Evolutionary conservation across 2,329 filamentous ascomycete genomes (phyloP).

Genomic region (Dendrostoma leiphaemia): DNA sequence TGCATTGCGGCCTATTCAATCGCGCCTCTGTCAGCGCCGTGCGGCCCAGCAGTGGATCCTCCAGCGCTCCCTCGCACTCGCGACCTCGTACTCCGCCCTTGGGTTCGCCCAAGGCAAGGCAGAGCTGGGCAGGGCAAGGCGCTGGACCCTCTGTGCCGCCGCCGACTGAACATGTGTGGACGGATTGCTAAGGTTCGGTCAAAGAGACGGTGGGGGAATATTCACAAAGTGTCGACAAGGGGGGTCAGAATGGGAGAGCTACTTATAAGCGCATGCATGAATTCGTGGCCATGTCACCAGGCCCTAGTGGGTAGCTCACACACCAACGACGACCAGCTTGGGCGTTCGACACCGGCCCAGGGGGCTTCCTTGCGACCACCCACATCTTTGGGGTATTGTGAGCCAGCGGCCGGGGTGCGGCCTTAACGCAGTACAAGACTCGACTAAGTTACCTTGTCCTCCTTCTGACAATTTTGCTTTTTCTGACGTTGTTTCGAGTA

Average conservation of each 20-base stretch:
- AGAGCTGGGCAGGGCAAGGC: not conserved
- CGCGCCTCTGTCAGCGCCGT: not conserved
- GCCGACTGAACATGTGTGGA: not conserved
- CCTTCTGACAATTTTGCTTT: slow-evolving; percentile 14
- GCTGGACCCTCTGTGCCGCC: not conserved
- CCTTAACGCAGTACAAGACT: slow-evolving; percentile 5
- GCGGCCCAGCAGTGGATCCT: too few species aligned
- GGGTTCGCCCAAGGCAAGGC: too few species aligned
- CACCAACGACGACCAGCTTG: slow-evolving; percentile 29
- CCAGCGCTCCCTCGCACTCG: too few species aligned
- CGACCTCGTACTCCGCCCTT: too few species aligned
- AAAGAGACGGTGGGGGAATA: slow-evolving; percentile 1
- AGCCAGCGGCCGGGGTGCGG: slow-evolving; percentile 13
- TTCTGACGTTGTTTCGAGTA: slow-evolving; percentile 18
- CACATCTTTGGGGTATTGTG: slow-evolving; percentile 7
- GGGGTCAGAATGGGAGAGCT: slow-evolving; percentile 2
- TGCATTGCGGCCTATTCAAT: not conserved
- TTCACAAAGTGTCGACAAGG: slow-evolving; percentile 10
- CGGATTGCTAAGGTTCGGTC: not conserved
- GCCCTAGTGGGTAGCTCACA: slow-evolving; percentile 35
- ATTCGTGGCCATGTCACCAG: slow-evolving; percentile 41
- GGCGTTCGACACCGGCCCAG: slow-evolving; percentile 12
- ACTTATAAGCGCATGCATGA: slow-evolving; percentile 40
- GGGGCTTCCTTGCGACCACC: slow-evolving; percentile 11
- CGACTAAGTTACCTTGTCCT: slow-evolving; percentile 8